Conservation (phyloP, 2,329 filamentous ascomycete genomes). For the Claviceps purpurea region DNA sequence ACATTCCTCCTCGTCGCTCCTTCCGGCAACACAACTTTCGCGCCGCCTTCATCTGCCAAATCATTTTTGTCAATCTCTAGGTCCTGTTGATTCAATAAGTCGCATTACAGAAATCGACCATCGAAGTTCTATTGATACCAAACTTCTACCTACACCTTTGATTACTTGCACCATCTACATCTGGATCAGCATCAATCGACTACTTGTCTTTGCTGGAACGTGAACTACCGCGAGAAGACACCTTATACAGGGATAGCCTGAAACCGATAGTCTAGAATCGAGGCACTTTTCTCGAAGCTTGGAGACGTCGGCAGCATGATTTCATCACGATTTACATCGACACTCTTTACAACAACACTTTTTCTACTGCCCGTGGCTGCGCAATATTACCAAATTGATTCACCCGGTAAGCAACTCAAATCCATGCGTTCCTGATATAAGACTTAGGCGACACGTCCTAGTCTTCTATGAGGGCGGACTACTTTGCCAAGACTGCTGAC, state of each 20-base stretch:
- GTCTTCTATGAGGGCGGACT: not conserved
- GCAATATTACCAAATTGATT: slow-evolving; percentile 18
- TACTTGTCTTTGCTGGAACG: not conserved
- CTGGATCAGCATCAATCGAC: not conserved
- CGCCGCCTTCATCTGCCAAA: too few relatives aligned
- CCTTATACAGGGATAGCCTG: not conserved
- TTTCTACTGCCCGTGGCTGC: slow-evolving; percentile 9
- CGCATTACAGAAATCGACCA: not conserved
- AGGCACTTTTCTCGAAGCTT: not conserved
- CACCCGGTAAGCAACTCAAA: slow-evolving; percentile 13
- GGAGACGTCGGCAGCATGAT: slow-evolving; percentile 1
- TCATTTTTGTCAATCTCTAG: not conserved
- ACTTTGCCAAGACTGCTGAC: not conserved
- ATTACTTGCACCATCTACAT: not conserved
- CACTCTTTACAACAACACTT: slow-evolving; percentile 2
- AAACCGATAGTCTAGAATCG: not conserved
- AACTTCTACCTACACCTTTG: not conserved
- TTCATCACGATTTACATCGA: not conserved
- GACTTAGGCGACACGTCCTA: not conserved
- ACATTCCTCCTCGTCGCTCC: not conserved
- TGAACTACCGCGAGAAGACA: not conserved
- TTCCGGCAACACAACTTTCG: not conserved
- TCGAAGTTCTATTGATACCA: not conserved
- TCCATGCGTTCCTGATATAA: not conserved
- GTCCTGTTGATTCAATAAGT: not conserved